Evolutionary conservation across 768 basidiomycete species (phyloP), one percentile per base, ranked within the genome.

Genomic region (Chalciporus piperatus): DNA sequence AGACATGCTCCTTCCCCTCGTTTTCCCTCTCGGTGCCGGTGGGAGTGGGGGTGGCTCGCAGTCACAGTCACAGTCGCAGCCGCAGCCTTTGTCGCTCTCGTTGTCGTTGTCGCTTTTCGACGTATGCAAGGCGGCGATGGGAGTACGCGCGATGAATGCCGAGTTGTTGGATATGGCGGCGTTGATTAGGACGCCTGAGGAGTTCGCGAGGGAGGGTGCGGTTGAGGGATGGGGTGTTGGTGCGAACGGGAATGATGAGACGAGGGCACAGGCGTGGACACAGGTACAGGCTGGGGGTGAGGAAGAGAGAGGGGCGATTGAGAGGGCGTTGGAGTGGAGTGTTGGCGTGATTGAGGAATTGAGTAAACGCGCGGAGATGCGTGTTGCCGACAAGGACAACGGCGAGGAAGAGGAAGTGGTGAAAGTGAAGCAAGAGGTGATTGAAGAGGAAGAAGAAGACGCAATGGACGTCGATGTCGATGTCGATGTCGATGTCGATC

Each of bases 241-340:
- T 55, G 54, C 59, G 45, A 58, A 65, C 52, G 62, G 75, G 33
- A 76, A 81, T 59, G 67, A 83, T 46, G 32, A 10, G 12, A 32
- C 32, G 32, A 14, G 32, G 4, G 32, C 12, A 11, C 32, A 16
- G n/a, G 35, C 35, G n/a, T 37, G 35, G 35, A 14, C 35, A 6
- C 35, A 37, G 35, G n/a, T 37, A 16, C 16, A 3, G 16, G 3
- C 6, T 3, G 35, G 35, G 10, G n/a, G 35, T 37, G 35, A 6
- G 16, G 16, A 37, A n/a, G 75, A 75, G 20, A 73, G 75, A 23
- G 42, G 33, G 2, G 58, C 56, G 25, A 58, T 66, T 3, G 62
- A 47, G 4, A 49, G 53, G 0, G 85, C 85, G 45, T 66, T 91
- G 58, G 74, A 77, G 12, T 79, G 81, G 63, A 78, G 82, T 43